Evolutionary conservation across 768 basidiomycete genomes (phyloP), one percentile per base, ranked within the genome.

Genomic region (Trametes gibbosa): DNA sequence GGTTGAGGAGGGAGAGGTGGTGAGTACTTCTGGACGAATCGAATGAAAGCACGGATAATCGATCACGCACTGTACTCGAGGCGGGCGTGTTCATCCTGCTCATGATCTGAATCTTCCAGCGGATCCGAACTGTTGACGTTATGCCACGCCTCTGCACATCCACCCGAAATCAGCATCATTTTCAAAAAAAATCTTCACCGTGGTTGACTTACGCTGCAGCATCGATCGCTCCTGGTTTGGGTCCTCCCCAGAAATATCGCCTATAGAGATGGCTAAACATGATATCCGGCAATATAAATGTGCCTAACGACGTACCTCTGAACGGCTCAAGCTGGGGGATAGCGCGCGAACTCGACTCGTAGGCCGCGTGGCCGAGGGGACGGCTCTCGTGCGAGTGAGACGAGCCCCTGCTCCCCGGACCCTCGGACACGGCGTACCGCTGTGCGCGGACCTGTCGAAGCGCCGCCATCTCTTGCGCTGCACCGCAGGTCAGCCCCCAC

Each of bases 81-180:
- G 42, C 81, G 79, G 46, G 81, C 75, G 63, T 87, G 75, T 56
- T 88, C 84, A 58, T 90, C 86, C 54, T 77, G 71, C 66, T 92
- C 90, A 39, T 87, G 86, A 63, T 91, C 89, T 13, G 89, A 90
- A 73, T 89, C 87, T 13, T 73, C 75, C 16, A 90, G 74, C 16
- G 89, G 86, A 67, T 91, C 88, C 35, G 78, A 77, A 25, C 79
- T 81, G 39, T 78, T 78, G 27, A 84, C 79, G 32, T 82, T 73
- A 65, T 86, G 83, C 88, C 87, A 91, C 7, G 89, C 88, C 58
- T 91, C 90, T 92, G 73, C 21, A 19, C n/a, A 17, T 19, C 45
- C 7, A 49, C 27, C 12, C 39, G 29, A 32, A 3, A 39, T 55
- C 27, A 43, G 42, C 41, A 40, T 3, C 21, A 2, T 25, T 9